Evolutionary conservation across 2,329 filamentous ascomycete species (phyloP), one percentile per base, ranked within the genome.

Genomic region (Aspergillus sp.): DNA sequence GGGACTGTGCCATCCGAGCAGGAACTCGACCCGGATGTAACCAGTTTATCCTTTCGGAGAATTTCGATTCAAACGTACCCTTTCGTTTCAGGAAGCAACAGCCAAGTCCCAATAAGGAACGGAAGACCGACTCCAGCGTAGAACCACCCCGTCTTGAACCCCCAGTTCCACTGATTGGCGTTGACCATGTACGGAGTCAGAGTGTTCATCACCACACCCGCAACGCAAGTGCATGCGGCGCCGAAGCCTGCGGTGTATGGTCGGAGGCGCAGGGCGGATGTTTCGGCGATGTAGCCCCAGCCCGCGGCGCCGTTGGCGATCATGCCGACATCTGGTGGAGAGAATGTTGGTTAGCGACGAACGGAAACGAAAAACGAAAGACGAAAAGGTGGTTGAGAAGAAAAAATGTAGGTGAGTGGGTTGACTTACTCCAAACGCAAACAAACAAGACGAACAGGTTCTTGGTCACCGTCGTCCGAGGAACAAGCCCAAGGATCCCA

Each of bases 191-290:
- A 63, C 17, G 57, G 61, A 1, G 60, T 38, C 1, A 63, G 45
- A 2, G 57, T 54, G 34, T 54, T 55, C 54, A 63, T 60, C 19
- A 58, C 50, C 1, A 61, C 54, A 1, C 57, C 54, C 2, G 58
- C 31, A 7, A 61, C 34, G 45, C 61, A 63, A 7, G 61, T 63
- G 8, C 31, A 50, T 43, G 61, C 58, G 4, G 61, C 61, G 23
- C 53, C 58, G 15, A 63, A 63, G 3, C 61, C 61, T 4, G 58
- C 57, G 1, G 61, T 63, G 46, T 58, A 63, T 2, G 71, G 69
- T 0, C 76, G 71, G 3, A 78, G 66, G 2, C 75, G 70, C 13
- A 74, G 73, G 0, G 77, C 73, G 0, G 77, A 77, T 8, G 77
- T 76, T 58, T 79, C 76, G 28, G 68, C 73, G 45, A 73, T 70